Evolutionary conservation across 2,329 filamentous ascomycete genomes (phyloP).

Genomic region (Aspergillus puulaauensis): DNA sequence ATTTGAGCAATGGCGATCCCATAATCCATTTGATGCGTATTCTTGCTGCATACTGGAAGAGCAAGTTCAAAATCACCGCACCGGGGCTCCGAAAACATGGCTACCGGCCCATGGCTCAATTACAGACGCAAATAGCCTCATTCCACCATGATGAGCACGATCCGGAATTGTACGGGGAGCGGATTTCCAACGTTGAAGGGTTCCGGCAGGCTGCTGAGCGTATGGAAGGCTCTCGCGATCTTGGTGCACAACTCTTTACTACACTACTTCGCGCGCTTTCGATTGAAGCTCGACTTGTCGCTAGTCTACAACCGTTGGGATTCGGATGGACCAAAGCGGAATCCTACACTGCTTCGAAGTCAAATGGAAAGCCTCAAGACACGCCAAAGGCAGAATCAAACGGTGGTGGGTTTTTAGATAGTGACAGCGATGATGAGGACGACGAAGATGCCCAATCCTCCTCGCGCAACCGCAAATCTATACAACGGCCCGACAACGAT

Average conservation of each 20-base stretch:
- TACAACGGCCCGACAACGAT: constrained; percentile 67
- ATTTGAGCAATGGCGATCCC: constrained; percentile 82
- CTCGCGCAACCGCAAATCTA: constrained; percentile 39
- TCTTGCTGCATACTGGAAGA: constrained; percentile 84
- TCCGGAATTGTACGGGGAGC: constrained; percentile 70
- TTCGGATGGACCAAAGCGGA: constrained; percentile 90
- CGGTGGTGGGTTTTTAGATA: constrained; percentile 7
- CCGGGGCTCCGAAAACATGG: constrained; percentile 86
- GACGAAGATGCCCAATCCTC: constrained; percentile 19
- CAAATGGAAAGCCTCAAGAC: constrained; percentile 4
- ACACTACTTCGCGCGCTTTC: constrained; percentile 77
- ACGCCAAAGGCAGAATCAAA: constrained; percentile 1
- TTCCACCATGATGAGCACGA: constrained; percentile 66
- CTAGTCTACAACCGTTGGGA: constrained; percentile 79
- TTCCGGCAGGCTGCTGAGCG: constrained; percentile 68
- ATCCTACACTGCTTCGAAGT: constrained; percentile 58
- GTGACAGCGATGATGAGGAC: constrained; percentile 16
- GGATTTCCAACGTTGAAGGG: constrained; percentile 63
- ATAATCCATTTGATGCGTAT: constrained; percentile 72
- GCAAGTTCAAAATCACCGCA: constrained; percentile 72
- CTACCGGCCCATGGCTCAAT: constrained; percentile 73
- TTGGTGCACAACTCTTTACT: constrained; percentile 87
- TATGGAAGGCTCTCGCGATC: constrained; percentile 79
- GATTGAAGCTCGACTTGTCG: constrained; percentile 78
- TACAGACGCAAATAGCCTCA: constrained; percentile 72